Evolutionary conservation across 1,139 yeast genomes (phyloP).

Genomic region (Debaryomyces psychrophilus): DNA sequence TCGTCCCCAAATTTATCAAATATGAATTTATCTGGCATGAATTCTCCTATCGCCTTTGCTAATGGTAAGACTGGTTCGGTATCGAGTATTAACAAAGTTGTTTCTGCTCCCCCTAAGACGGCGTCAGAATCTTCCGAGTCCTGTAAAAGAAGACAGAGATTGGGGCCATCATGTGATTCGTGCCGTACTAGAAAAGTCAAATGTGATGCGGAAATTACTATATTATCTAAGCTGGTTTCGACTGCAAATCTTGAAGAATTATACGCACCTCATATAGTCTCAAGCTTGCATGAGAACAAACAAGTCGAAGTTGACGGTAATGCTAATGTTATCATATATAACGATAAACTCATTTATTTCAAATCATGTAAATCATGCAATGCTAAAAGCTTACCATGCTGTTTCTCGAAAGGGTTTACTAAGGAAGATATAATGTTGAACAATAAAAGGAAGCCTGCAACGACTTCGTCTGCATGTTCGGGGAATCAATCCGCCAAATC

Average conservation of each 20-base stretch:
- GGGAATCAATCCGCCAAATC: conserved; percentile 1
- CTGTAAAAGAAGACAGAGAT: conserved; percentile 57
- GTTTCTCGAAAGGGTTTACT: conserved; percentile 61
- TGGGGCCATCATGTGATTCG: conserved; percentile 76
- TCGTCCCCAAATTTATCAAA: conserved; percentile 14
- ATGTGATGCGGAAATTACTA: conserved; percentile 65
- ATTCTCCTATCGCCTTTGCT: conserved; percentile 4
- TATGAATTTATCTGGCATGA: conserved; percentile 8
- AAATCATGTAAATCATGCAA: conserved; percentile 54
- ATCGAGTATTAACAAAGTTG: neutral
- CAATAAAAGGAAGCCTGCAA: conserved; percentile 21
- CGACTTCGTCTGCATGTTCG: conserved; percentile 9
- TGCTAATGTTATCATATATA: conserved; percentile 21
- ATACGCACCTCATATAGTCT: neutral
- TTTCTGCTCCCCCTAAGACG: conserved; percentile 3
- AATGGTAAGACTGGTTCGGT: conserved; percentile 6
- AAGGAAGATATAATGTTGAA: conserved; percentile 53
- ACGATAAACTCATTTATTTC: conserved; percentile 50
- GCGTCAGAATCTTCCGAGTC: conserved; percentile 2
- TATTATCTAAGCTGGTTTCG: conserved; percentile 20
- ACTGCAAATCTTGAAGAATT: conserved; percentile 8
- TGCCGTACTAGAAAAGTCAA: conserved; percentile 74
- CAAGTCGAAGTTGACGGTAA: conserved; percentile 12
- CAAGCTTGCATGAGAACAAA: conserved; percentile 11
- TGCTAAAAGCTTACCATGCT: conserved; percentile 46